Base-by-base conservation (phyloP, 2,329 filamentous ascomycete genomes). In the Neonectria sp. region DNA sequence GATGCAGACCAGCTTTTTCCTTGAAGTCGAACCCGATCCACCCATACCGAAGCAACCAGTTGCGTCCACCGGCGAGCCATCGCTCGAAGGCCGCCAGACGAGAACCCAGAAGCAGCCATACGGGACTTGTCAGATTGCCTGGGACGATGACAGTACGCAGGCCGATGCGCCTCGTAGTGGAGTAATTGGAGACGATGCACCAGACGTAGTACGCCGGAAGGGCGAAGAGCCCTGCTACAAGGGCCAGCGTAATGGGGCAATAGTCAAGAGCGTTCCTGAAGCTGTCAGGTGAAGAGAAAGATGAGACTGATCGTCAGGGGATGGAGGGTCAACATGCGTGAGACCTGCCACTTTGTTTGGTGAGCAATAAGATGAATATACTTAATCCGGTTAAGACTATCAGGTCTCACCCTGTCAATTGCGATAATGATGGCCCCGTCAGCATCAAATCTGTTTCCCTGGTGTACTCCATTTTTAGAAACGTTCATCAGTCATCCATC, bases 1-100 rank as follows among this genome's bases (percentile, higher is more conserved):
- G 29, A 6, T 52, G 49, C 4, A 52, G 27, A 13, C 49, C 8
- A 6, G 9, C 17, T 29, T 52, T 52, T 52, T 6, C 17, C 49
- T 52, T 13, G 7, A 33, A 31, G 29, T 33, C 27, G 53, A 48
- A 33, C 25, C 49, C 5, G 21, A 53, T n/a, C 37, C 49, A 46
- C 37, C 49, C 37, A 37, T 53, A 45, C 45, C 37, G 59, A 9
- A 61, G 33, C 37, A 53, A 6, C 29, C 51, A 29, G 45, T 46
- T 55, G 27, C 48, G 9, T 52, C 29, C 9, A 5, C 49, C 27
- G 8, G 29, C 24, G 29, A 21, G 27, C 29, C 29, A 6, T 33
- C 29, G 17, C 49, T 52, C 49, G 17, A 52, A 11, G 2, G 49
- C 29, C 4, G 29, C 49, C 9, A 33, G 29, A n/a, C 29, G 4